Evolutionary conservation across 768 basidiomycete genomes (phyloP).

Genomic region (Saitozyma sp.): DNA sequence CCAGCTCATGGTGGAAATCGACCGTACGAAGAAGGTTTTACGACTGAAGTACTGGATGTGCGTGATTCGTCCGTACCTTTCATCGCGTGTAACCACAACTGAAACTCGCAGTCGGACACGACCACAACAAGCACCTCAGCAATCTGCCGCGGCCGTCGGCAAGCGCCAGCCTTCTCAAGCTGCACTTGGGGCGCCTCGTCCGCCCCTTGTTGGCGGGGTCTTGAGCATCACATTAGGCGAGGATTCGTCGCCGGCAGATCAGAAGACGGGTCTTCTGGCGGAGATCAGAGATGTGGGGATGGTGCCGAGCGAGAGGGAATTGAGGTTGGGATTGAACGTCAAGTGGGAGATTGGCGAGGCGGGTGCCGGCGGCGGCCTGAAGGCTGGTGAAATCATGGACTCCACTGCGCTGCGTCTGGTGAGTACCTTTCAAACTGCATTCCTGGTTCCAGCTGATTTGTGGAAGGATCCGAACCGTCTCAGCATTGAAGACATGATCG

Average conservation of each 20-base stretch:
- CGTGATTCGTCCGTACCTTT: conserved; percentile 13
- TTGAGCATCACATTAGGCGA: conserved; percentile 61
- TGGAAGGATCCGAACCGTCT: conserved; percentile 66
- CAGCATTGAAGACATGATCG: conserved; percentile 71
- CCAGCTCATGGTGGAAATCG: conserved; percentile 68
- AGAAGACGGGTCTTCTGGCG: conserved; percentile 25
- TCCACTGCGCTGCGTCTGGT: conserved; percentile 59
- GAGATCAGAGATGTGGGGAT: conserved; percentile 34
- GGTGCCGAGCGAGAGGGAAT: conserved; percentile 64
- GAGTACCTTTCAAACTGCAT: conserved; percentile 36
- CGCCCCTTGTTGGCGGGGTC: conserved; percentile 63
- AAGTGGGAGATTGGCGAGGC: conserved; percentile 73
- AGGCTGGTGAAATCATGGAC: conserved; percentile 58
- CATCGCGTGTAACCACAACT: too few species aligned
- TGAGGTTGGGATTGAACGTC: conserved; percentile 68
- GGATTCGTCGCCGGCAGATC: conserved; percentile 12
- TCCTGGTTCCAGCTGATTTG: not conserved
- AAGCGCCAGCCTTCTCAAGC: conserved; percentile 2
- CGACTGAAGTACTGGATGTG: conserved; percentile 86
- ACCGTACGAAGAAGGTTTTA: conserved; percentile 66
- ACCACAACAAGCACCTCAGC: not conserved
- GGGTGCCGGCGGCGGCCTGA: conserved; percentile 65
- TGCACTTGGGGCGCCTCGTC: conserved; percentile 2
- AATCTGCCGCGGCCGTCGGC: conserved; percentile 6
- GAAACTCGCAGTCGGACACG: too few species aligned